Percentiles rank a stretch among this genome's conserved stretches.
Conservation (phyloP, 2,329 filamentous ascomycete genomes). For the Beauveria scarabaeidicola region DNA sequence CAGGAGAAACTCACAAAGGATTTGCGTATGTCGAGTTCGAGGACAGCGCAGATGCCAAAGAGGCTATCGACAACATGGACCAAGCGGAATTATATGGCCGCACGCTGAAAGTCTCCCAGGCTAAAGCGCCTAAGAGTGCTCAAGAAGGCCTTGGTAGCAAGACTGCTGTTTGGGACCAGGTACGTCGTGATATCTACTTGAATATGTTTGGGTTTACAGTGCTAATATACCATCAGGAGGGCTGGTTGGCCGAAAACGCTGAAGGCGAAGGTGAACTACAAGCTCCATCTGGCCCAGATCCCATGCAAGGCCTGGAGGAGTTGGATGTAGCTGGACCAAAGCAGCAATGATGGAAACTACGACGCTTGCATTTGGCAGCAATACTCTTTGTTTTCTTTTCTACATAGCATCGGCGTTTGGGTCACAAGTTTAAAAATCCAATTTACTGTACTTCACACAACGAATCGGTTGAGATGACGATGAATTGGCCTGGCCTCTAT, state of each 20-base stretch:
- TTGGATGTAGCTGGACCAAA: constrained; percentile 91
- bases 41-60: constrained; percentile 72
- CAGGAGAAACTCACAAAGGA: constrained; percentile 72
- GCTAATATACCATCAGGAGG: constrained; percentile 54
- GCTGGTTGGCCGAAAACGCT: constrained; percentile 83
- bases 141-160: constrained; percentile 86
- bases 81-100: constrained; percentile 90
- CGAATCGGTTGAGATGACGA: background rate
- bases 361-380: background rate
- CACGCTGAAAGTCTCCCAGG: constrained; percentile 83
- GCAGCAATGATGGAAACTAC: constrained; percentile 45
- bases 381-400: background rate
- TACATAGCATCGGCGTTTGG: constrained; percentile 41
- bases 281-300: constrained; percentile 57
- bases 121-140: constrained; percentile 83
- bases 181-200: constrained; percentile 33
- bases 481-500: constrained; percentile 11
- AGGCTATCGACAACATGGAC: constrained; percentile 99
- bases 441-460: constrained; percentile 2
- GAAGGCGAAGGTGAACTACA: constrained; percentile 68
- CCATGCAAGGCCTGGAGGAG: constrained; percentile 92
- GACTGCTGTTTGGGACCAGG: constrained; percentile 95
- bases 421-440: constrained; percentile 12
- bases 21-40: constrained; percentile 98
- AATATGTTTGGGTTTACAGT: background rate